Evolutionary conservation across 2,329 filamentous ascomycete species (phyloP).

Genomic region (Anisogramma anomala): DNA sequence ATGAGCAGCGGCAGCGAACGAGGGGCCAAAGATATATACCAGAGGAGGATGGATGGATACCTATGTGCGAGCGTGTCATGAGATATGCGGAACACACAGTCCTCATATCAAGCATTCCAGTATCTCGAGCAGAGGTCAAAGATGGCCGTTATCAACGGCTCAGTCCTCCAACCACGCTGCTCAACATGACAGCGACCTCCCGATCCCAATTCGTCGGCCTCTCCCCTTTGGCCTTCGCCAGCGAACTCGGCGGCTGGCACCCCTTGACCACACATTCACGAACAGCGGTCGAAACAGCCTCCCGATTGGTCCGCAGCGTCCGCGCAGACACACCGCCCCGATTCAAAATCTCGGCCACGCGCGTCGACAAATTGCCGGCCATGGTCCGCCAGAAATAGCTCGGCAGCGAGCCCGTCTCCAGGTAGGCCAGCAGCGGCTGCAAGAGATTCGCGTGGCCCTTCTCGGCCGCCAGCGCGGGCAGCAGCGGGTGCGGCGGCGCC

Average conservation of each 20-base stretch:
- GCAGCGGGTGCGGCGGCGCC: conserved; percentile 56
- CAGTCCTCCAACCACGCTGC: conserved; percentile 57
- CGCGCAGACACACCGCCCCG: conserved; percentile 76
- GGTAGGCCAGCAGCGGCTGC: conserved; percentile 57
- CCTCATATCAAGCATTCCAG: too few species aligned
- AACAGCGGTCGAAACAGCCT: conserved; percentile 63
- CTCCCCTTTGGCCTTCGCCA: conserved; percentile 35
- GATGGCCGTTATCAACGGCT: conserved; percentile 24
- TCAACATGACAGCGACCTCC: conserved; percentile 90
- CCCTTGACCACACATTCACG: conserved; percentile 74
- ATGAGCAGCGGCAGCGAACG: too few species aligned
- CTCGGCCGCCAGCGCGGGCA: conserved; percentile 29
- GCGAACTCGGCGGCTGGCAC: conserved; percentile 51
- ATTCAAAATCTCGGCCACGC: conserved; percentile 74
- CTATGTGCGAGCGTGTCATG: too few species aligned
- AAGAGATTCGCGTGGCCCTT: conserved; percentile 44
- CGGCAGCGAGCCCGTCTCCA: conserved; percentile 78
- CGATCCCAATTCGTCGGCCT: conserved; percentile 59
- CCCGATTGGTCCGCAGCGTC: conserved; percentile 65
- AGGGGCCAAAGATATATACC: too few species aligned
- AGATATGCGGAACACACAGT: too few species aligned
- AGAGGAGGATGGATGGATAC: too few species aligned
- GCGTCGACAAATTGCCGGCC: conserved; percentile 61
- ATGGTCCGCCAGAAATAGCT: conserved; percentile 92
- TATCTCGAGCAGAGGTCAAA: background rate